Conservation (phyloP, 75 land plant genomes). For the Larix kaempferi region DNA sequence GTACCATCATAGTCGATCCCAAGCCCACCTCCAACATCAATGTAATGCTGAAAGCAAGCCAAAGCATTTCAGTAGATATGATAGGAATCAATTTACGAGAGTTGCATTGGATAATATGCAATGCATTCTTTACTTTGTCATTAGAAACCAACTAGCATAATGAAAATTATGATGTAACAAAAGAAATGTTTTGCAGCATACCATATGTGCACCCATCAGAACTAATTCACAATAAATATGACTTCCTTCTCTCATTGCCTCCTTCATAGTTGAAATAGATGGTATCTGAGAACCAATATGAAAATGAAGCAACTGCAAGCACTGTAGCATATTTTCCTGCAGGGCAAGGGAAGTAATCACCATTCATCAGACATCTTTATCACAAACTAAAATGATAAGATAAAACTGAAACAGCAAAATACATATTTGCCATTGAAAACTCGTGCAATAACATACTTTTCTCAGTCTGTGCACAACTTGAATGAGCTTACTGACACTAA, state of each 20-base stretch:
- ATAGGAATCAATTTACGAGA: neutral
- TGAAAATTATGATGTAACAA: neutral
- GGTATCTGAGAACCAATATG: conserved; percentile 51
- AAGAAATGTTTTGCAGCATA: neutral
- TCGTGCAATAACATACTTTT: conserved; percentile 19
- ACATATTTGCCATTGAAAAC: neutral
- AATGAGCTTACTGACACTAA: conserved; percentile 28
- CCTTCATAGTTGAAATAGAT: conserved; percentile 32
- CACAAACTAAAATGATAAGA: neutral
- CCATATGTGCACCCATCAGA: conserved; percentile 50
- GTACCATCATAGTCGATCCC: conserved; percentile 50
- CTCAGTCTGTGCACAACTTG: conserved; percentile 33
- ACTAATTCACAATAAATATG: conserved; percentile 49
- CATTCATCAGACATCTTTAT: conserved; percentile 4
- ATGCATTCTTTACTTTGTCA: neutral
- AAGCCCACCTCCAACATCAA: conserved; percentile 54
- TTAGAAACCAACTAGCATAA: neutral
- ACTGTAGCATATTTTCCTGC: conserved; percentile 53
- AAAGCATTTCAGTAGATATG: neutral
- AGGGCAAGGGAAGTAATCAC: conserved; percentile 4
- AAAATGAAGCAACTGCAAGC: conserved; percentile 48
- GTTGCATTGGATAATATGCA: neutral
- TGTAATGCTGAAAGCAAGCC: conserved; percentile 26
- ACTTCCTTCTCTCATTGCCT: conserved; percentile 42
- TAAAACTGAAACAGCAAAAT: conserved; percentile 2